Conservation (phyloP, 208 protist species). For the Leishmania guyanensis region DNA sequence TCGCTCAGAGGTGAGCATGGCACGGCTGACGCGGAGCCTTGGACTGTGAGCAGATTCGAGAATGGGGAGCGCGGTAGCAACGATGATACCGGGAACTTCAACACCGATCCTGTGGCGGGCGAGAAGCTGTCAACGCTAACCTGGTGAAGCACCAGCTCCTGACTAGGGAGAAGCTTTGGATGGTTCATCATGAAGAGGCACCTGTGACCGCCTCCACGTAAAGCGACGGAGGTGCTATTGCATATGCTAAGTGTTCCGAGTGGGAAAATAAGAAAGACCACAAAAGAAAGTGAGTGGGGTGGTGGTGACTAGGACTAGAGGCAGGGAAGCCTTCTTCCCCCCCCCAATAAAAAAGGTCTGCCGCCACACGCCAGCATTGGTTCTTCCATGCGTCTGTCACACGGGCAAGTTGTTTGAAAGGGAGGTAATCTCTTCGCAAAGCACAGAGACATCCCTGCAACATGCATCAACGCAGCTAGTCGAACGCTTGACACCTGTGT, state of each 20-base stretch:
- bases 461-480: background rate
- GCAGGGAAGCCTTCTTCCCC: background rate
- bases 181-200: slow-evolving; percentile 40
- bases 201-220: background rate
- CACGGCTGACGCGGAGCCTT: slow-evolving; percentile 1
- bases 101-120: slow-evolving; percentile 18
- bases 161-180: slow-evolving; percentile 56
- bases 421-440: background rate
- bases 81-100: slow-evolving; percentile 33
- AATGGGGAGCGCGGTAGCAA: slow-evolving; percentile 26
- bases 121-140: slow-evolving; percentile 55
- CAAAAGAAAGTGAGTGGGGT: background rate
- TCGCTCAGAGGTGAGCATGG: slow-evolving; percentile 19
- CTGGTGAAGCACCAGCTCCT: slow-evolving; percentile 66
- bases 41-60: slow-evolving; percentile 1
- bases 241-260: background rate
- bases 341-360: background rate
- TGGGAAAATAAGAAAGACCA: background rate
- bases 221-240: slow-evolving; percentile 1
- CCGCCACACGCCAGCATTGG: too few species aligned
- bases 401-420: background rate
- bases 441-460: background rate
- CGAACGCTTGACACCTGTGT: background rate
- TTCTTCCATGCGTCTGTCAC: background rate
- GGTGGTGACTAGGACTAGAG: background rate